Evolutionary conservation across 2,329 filamentous ascomycete genomes (phyloP), one percentile per base, ranked within the genome.

Genomic region (Ilyonectria mors-panacis): DNA sequence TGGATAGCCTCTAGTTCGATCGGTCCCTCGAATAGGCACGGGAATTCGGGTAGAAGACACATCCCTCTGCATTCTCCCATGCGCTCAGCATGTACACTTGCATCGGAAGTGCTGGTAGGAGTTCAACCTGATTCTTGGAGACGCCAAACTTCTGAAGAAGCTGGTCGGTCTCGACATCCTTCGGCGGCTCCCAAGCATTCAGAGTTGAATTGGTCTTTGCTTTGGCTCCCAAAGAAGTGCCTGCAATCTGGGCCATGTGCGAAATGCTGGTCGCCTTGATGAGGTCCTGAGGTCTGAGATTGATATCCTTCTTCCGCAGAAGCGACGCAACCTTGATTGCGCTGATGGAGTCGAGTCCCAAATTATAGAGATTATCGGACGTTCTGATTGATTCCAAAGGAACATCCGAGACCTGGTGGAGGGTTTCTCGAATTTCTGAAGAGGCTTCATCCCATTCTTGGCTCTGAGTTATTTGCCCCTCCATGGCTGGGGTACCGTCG

Each of bases 331-430:
- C 90, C 75, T 96, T 97, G 82, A 98, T 96, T 1, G 94, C 92
- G 70, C 92, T 95, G 78, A 98, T 97, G 0, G 95, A 98, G 78
- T 98, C 95, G 1, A 98, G 88, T 0, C 95, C 95, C 2, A 98
- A 85, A 69, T 96, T 91, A 78, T 96, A 97, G 13, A 97, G 87
- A 0, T 87, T 93, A 57, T 90, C 87, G 1, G 85, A 83, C 62
- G 85, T 85, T 3, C 82, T 79, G 58, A 97, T 92, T 2, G 88
- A 83, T 0, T 84, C 76, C 19, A 84, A 79, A 0, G 90, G 83
- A 0, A 92, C 80, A 17, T 87, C 88, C 0, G 94, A 93, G 1
- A 95, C 84, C 33, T 85, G 77, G 1, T 85, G 81, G 15, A 92
- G 78, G 0, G 86, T 81, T 1, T 81, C 76, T 2, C 88, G 80